phyloP scores from a whole-genome alignment of 192 early-diverging fungal species.

The Podila horticola region DNA sequence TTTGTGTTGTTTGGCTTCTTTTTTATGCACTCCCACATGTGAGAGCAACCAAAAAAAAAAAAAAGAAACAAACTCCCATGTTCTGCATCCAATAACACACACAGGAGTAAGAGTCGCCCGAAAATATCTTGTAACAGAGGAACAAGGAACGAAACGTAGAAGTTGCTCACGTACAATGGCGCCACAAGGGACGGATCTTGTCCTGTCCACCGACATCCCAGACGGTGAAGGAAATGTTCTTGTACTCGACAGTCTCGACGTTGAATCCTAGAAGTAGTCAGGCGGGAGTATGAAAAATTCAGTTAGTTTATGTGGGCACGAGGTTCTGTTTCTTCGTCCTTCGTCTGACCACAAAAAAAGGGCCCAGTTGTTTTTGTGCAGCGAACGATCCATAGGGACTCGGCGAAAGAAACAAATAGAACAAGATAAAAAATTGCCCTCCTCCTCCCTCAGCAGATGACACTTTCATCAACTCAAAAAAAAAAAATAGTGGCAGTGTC shows the following conservation, averaged over 20 bases:
- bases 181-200: conserved; percentile 98
- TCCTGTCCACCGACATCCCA: conserved; percentile 99
- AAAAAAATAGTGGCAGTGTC: background rate
- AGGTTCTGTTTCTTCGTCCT: too few relatives aligned
- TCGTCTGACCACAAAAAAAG: too few relatives aligned
- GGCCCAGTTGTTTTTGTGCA: background rate
- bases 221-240: conserved; percentile 97
- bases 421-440: background rate
- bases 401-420: background rate
- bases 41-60: conserved; percentile 1
- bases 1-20: background rate
- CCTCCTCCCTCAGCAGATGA: background rate
- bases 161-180: conserved; percentile 82
- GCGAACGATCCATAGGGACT: background rate
- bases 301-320: too few relatives aligned
- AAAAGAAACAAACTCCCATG: too few relatives aligned
- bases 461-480: background rate
- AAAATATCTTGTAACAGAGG: background rate
- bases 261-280: conserved; percentile 80
- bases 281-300: background rate
- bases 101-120: too few relatives aligned
- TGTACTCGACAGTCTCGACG: conserved; percentile 98
- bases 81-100: too few relatives aligned
- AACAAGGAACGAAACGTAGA: background rate
- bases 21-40: conserved; percentile 2